Base-by-base conservation (phyloP, 345 rosid genomes). In the Linum usitatissimum region DNA sequence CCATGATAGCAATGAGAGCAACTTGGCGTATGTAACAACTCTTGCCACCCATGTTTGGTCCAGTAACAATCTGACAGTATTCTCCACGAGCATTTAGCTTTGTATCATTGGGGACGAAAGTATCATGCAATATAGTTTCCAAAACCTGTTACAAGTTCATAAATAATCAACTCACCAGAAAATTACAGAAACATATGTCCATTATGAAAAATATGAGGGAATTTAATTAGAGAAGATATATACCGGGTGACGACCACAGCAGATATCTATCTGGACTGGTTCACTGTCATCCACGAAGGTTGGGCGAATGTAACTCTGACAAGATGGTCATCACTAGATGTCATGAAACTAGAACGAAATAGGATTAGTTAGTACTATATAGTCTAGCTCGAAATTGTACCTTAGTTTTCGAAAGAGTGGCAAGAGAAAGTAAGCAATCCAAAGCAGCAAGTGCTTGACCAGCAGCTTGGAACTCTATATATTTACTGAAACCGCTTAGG, bases 1-100 rank as follows among this genome's bases (percentile, higher is more conserved):
- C 98, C 98, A 92, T 92, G 23, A 92, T 63, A 63, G 80, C 68
- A 68, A 89, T 84, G 57, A 92, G 80, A 68, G 94, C 96, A 80
- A 92, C 98, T 74, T 92, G 98, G 59, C 94, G 98, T 69, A 92
- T 85, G 73, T 92, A 92, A 75, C 98, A 92, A 76, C 96, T 89
- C 84, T 92, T 92, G 57, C 97, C 98, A 28, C 97, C 98, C 98
- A 92, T 92, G 76, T 92, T 92, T 55, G 98, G 98, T 65, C 97
- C 97, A 0, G 97, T 89, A 63, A 92, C 78, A 57, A 92, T 89
- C 81, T 92, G 98, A 63, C 97, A 92, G 66, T 66, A 75, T 75
- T 92, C 91, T 54, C 79, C 59, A 57, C 81, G 76, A 34, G 79
- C 78, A 60, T 79, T 86, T 80, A 92, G 84, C 61, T 64, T 68